phyloP scores from a whole-genome alignment of 768 basidiomycete species.

The Panaeolus papilionaceus region DNA sequence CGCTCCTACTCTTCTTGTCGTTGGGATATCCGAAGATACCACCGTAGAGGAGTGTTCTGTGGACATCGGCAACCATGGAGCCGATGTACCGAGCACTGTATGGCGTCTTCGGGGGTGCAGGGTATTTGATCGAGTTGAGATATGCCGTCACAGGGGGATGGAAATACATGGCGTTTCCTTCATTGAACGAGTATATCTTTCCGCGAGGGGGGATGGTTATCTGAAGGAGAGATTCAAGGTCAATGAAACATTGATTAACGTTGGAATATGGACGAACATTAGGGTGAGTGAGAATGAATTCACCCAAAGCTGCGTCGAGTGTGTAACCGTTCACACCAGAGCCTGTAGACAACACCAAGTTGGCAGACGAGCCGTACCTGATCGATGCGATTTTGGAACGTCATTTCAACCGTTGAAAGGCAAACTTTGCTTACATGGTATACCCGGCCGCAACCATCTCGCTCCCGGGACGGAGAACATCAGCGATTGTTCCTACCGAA shows the following conservation, averaged over 20 bases:
- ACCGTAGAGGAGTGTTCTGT: conserved; percentile 94
- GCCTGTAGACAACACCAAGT: conserved; percentile 94
- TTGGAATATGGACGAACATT: conserved; percentile 52
- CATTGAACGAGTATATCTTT: conserved; percentile 99
- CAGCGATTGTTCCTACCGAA: conserved; percentile 80
- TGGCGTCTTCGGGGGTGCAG: conserved; percentile 76
- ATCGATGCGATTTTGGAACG: conserved; percentile 7
- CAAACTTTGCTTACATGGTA: conserved; percentile 73
- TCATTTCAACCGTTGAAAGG: conserved; percentile 12
- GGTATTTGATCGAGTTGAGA: conserved; percentile 92
- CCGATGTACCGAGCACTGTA: conserved; percentile 96
- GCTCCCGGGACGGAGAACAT: conserved; percentile 91
- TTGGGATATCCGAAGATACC: conserved; percentile 99
- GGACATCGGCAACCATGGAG: conserved; percentile 99
- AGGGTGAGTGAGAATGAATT: conserved; percentile 99
- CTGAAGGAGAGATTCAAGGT: conserved; percentile 42
- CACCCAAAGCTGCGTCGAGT: conserved; percentile 92
- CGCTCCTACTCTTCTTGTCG: conserved; percentile 97
- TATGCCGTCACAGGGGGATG: conserved; percentile 81
- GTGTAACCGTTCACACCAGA: conserved; percentile 98
- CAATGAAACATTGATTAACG: not conserved
- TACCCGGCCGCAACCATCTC: conserved; percentile 99
- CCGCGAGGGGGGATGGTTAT: conserved; percentile 94
- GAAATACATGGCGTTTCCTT: conserved; percentile 97
- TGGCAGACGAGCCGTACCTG: conserved; percentile 91